Evolutionary conservation across 2,329 filamentous ascomycete genomes (phyloP).

Genomic region (Curvularia sp.): DNA sequence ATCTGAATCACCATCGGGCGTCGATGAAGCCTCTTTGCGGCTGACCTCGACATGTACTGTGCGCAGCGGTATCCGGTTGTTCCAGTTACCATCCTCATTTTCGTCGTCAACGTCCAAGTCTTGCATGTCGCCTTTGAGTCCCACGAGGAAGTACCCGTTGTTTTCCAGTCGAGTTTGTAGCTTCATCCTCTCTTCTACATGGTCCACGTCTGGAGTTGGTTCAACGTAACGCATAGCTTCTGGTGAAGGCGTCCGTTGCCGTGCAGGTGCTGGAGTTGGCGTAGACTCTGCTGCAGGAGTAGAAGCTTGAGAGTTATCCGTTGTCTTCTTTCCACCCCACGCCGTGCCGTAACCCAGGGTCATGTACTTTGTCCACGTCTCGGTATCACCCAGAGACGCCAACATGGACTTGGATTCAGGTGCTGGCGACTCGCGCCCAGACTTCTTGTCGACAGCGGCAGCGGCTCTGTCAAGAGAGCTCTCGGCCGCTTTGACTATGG

Average conservation of each 20-base stretch:
- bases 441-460: constrained; percentile 40
- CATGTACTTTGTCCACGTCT: constrained; percentile 60
- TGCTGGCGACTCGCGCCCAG: constrained; percentile 24
- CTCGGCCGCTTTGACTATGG: constrained; percentile 56
- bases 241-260: constrained; percentile 25
- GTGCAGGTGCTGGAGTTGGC: constrained; percentile 1
- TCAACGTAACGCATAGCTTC: constrained; percentile 48
- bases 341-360: constrained; percentile 57
- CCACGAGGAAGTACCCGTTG: constrained; percentile 69
- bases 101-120: constrained; percentile 58
- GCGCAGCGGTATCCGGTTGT: constrained; percentile 65
- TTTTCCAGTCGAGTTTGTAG: constrained; percentile 54
- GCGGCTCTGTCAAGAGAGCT: constrained; percentile 55
- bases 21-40: constrained; percentile 46
- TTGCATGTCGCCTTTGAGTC: constrained; percentile 70
- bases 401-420: constrained; percentile 34
- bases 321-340: constrained; percentile 45
- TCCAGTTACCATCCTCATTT: constrained; percentile 46
- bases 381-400: constrained; percentile 54
- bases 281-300: background rate
- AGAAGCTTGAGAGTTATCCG: constrained; percentile 2
- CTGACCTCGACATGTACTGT: constrained; percentile 72
- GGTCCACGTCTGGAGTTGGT: constrained; percentile 52
- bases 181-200: constrained; percentile 69
- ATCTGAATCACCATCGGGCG: constrained; percentile 26